phyloP scores from a whole-genome alignment of 78 protist species.

The Isochrysis galbana region DNA sequence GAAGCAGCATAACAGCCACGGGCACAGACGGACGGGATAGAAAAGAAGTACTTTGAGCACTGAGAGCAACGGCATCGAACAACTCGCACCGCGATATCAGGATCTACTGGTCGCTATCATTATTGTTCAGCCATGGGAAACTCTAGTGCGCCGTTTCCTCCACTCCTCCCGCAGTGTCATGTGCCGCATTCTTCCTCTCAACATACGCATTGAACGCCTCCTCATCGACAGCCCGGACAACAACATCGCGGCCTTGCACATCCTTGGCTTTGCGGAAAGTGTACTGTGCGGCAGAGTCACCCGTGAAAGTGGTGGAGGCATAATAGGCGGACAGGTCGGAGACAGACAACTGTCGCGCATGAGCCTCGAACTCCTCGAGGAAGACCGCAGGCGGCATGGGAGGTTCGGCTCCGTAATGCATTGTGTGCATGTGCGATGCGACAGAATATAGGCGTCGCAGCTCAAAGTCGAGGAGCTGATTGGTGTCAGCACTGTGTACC shows the following conservation, averaged over 20 bases:
- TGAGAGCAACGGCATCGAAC: too few species aligned
- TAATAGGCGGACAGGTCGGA: constrained; percentile 2
- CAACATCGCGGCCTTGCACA: not conserved
- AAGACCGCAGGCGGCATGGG: not conserved
- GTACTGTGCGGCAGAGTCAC: not conserved
- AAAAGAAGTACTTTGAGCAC: too few species aligned
- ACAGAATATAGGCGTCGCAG: constrained; percentile 23
- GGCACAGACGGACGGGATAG: too few species aligned
- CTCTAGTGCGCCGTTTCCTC: too few species aligned
- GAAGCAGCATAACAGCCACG: too few species aligned
- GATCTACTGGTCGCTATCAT: too few species aligned
- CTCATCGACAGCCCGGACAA: not conserved
- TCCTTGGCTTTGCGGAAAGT: not conserved
- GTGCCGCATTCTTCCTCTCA: too few species aligned
- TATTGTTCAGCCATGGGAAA: too few species aligned
- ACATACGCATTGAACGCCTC: not conserved
- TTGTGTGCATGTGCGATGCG: not conserved
- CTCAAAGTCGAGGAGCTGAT: constrained; percentile 71
- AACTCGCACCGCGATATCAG: too few species aligned
- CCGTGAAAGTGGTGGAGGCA: not conserved
- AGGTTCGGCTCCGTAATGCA: not conserved
- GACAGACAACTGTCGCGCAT: constrained; percentile 10
- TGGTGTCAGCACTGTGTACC: constrained; percentile 68
- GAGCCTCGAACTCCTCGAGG: not conserved
- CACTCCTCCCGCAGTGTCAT: too few species aligned